These are phyloP conservation scores for rapeseed (Brassica napus) DNA, from an alignment of 345 rosid species.

Conservation along the genomic window Da-Ae NC_063438.1:9272001-9272500, in stretches of 20 bases:
- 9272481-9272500: too few relatives aligned
- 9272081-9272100: not conserved
- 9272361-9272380: not conserved
- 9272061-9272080: not conserved
- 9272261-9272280: not conserved
- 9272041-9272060: not conserved
- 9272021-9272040: not conserved
- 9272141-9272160: not conserved
- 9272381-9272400: not conserved
- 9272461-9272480: not conserved
- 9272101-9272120: not conserved
- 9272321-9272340: not conserved
- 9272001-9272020: not conserved
- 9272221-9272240: not conserved
- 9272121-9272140: not conserved
- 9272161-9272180: not conserved
- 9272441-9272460: not conserved
- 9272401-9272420: not conserved
- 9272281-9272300: not conserved
- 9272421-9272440: not conserved
- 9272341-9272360: not conserved
- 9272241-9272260: not conserved
- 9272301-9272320: not conserved
- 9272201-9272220: not conserved
- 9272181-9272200: not conserved